A percentile compares a stretch with the other conserved stretches of the same genome.
Evolutionary conservation across 768 basidiomycete species (phyloP).

Genomic region (Leccinellum rugosiceps): DNA sequence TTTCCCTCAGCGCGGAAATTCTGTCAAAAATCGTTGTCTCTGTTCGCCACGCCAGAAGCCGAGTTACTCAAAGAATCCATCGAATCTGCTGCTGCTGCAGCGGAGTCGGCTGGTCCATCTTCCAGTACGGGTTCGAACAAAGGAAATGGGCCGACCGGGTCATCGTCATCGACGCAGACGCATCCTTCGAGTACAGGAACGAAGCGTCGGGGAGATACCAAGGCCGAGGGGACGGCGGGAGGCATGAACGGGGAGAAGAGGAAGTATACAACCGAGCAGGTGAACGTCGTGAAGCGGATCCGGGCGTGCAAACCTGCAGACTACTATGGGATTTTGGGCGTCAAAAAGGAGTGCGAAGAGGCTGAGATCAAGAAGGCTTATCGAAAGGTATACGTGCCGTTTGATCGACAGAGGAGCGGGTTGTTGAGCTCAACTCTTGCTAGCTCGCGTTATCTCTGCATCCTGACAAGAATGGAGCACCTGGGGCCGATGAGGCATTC

Average conservation of each 20-base stretch:
- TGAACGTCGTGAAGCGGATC: conserved; percentile 80
- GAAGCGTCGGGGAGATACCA: conserved; percentile 53
- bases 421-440: conserved; percentile 9
- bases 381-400: conserved; percentile 69
- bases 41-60: conserved; percentile 80
- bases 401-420: background rate
- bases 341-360: conserved; percentile 81
- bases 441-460: conserved; percentile 87
- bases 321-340: conserved; percentile 88
- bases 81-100: conserved; percentile 46
- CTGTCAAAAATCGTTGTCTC: conserved; percentile 79
- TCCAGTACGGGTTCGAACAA: conserved; percentile 33
- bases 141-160: conserved; percentile 34
- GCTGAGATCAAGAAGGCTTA: conserved; percentile 91
- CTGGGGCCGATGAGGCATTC: conserved; percentile 98
- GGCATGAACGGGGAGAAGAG: conserved; percentile 72
- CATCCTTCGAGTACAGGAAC: conserved; percentile 74
- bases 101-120: conserved; percentile 39
- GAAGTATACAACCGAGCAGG: conserved; percentile 84
- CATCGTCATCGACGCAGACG: conserved; percentile 57
- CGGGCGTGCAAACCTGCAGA: conserved; percentile 81
- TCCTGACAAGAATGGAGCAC: conserved; percentile 94
- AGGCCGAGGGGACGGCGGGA: conserved; percentile 49
- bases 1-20: conserved; percentile 80
- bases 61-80: conserved; percentile 62